Base-by-base conservation (phyloP, 345 rosid genomes). In the Bruguiera gymnorhiza region DNA sequence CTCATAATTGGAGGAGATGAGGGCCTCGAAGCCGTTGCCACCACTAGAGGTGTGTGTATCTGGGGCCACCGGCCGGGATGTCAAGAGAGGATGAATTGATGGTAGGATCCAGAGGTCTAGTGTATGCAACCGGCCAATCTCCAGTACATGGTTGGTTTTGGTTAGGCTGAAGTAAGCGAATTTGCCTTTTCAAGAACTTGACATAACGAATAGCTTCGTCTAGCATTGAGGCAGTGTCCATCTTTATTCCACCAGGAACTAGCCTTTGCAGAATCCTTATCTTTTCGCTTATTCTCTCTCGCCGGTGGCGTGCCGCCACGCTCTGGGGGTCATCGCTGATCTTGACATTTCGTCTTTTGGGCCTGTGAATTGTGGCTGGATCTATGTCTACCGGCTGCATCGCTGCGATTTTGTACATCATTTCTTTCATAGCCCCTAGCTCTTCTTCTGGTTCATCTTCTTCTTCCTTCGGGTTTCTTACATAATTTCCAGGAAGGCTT, bases 181-280 rank as follows among this genome's bases (percentile, higher is more conserved):
- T 89, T 75, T 92, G 96, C 62, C 90, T 80, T 73, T 89, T 92
- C 83, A 96, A 80, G 94, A 92, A 96, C 86, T 90, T 96, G 64
- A 90, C 96, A 60, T 96, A 96, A 24, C 93, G 85, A 66, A 89
- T 85, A 13, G 99, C 97, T 80, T 96, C 99, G 1, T 90, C 97
- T 0, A 96, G 86, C 98, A 96, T 96, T 26, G 98, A 89, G 15
- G 98, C 99, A 0, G 98, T 92, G 86, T 96, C 99, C 89, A 96
- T 81, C 73, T 92, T 96, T 10, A 87, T 92, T 8, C 98, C 99
- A 3, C 98, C 99, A 0, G 98, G 99, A 39, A 96, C 98, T 1
- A 92, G 92, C 68, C 97, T 79, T 66, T 92, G 98, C 1, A 96
- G 86, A 61, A 92, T 92, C 69, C 98, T 80, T 23, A 92, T 89